These are phyloP conservation scores for Ophiostoma tasmaniense DNA, from an alignment of 2,329 filamentous ascomycete species.

Conservation along the genomic window DNA sequence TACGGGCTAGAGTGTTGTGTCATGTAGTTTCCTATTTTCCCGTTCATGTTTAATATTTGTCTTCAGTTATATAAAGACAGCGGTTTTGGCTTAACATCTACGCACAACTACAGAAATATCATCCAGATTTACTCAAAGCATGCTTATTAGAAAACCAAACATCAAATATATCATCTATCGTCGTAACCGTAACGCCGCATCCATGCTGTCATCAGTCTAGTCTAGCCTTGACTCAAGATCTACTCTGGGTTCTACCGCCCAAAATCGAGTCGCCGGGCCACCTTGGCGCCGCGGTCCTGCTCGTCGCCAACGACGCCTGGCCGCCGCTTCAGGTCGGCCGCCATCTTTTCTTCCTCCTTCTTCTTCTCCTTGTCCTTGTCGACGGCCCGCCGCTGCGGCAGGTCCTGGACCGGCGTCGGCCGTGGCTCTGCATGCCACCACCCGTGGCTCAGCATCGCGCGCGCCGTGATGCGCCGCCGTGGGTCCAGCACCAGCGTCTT, in stretches of 20 bases:
- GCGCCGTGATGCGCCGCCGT: conserved; percentile 69
- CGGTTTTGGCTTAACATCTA: background rate
- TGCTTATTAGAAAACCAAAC: background rate
- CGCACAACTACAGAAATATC: background rate
- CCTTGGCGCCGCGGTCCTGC: conserved; percentile 55
- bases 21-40: conserved; percentile 53
- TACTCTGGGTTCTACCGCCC: conserved; percentile 31
- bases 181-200: background rate
- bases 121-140: background rate
- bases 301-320: conserved; percentile 63
- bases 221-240: background rate
- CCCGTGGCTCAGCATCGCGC: conserved; percentile 66
- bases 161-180: background rate
- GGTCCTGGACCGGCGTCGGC: conserved; percentile 70
- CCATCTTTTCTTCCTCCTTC: conserved; percentile 43
- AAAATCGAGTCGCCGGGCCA: conserved; percentile 78
- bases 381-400: conserved; percentile 67
- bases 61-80: background rate
- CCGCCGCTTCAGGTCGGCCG: conserved; percentile 60
- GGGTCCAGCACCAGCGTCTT: conserved; percentile 80
- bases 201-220: background rate
- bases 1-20: conserved; percentile 83
- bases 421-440: conserved; percentile 83
- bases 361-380: conserved; percentile 44
- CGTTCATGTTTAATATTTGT: background rate